Conservation (phyloP, 768 basidiomycete species). For the Leucocoprinus sp. region DNA sequence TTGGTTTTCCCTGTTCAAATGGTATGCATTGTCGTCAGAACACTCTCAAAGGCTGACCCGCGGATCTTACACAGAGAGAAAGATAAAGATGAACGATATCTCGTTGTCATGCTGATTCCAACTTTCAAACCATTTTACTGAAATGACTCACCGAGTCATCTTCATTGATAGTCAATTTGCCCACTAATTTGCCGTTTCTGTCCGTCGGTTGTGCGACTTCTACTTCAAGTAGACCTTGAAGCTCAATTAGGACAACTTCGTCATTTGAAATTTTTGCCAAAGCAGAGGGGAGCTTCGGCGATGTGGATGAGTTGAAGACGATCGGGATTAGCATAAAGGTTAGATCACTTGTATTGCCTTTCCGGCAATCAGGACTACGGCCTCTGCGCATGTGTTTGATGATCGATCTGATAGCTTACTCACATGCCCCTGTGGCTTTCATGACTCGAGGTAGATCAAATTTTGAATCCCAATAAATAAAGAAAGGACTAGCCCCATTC, state of each 20-base stretch:
- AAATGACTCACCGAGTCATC: constrained; percentile 36
- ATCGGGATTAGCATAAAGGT: constrained; percentile 72
- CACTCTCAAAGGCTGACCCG: too few relatives aligned
- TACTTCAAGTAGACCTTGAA: constrained; percentile 78
- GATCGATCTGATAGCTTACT: too few relatives aligned
- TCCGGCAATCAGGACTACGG: neutral
- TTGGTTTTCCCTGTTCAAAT: constrained; percentile 60
- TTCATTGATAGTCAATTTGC: constrained; percentile 62
- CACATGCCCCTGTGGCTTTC: too few relatives aligned
- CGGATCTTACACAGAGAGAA: too few relatives aligned
- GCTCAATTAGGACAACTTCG: constrained; percentile 76
- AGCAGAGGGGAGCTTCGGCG: constrained; percentile 46
- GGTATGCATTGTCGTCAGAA: neutral
- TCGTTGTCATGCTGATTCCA: neutral
- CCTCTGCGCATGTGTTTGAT: too few relatives aligned
- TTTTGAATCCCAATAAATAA: too few relatives aligned
- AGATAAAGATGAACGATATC: neutral
- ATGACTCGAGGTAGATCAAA: too few relatives aligned
- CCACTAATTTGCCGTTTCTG: constrained; percentile 66
- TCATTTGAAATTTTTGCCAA: constrained; percentile 70
- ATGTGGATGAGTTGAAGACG: constrained; percentile 25
- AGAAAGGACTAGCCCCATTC: too few relatives aligned
- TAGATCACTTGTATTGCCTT: neutral
- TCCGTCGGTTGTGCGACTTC: constrained; percentile 43
- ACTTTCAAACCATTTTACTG: neutral